Percentiles rank a stretch among this genome's conserved stretches.
Evolutionary conservation across 208 protist species (phyloP).

Genomic region (Trypanosoma lewisi): DNA sequence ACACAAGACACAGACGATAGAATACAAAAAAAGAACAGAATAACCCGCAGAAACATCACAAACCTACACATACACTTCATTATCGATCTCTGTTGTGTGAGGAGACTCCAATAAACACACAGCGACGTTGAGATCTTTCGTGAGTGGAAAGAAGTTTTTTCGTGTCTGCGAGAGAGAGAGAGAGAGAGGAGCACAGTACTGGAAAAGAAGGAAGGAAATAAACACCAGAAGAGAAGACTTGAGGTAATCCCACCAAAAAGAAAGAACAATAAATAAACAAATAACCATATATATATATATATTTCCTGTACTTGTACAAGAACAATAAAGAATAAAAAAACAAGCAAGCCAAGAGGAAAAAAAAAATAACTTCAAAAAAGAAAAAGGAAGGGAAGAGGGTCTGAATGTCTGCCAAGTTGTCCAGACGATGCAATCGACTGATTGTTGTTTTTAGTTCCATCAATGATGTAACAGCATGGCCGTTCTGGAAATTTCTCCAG

Average conservation of each 20-base stretch:
- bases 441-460: slow-evolving; percentile 78
- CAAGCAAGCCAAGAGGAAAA: background rate
- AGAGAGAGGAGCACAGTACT: background rate
- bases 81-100: background rate
- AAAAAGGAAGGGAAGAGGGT: background rate
- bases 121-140: too few relatives aligned
- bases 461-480: slow-evolving; percentile 85
- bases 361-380: slow-evolving; percentile 1
- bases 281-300: slow-evolving; percentile 21
- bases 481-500: slow-evolving; percentile 88
- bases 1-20: too few relatives aligned
- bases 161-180: background rate
- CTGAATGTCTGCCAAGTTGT: slow-evolving; percentile 14
- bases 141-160: too few relatives aligned
- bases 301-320: slow-evolving; percentile 7
- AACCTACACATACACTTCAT: background rate
- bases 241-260: too few relatives aligned
- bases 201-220: background rate
- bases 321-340: background rate
- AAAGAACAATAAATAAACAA: too few relatives aligned
- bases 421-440: slow-evolving; percentile 42
- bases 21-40: too few relatives aligned
- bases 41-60: too few relatives aligned
- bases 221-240: too few relatives aligned
- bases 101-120: too few relatives aligned